Evolutionary conservation across 179 eudicot genomes (phyloP).

Genomic region (Beta corolliflora): DNA sequence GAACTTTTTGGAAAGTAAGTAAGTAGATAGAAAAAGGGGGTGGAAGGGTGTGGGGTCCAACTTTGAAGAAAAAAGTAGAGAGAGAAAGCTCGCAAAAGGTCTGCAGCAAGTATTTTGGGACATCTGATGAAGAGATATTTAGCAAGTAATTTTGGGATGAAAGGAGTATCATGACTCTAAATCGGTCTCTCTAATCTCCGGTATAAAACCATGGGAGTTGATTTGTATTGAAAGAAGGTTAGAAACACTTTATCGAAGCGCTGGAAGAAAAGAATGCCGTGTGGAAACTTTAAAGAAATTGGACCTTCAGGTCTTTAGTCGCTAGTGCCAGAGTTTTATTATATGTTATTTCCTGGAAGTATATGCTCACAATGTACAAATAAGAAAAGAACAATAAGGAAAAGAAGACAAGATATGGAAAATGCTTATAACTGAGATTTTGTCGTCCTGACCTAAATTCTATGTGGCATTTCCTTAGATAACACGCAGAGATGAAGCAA

Average conservation of each 20-base stretch:
- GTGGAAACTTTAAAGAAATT: background rate
- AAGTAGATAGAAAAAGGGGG: too few relatives aligned
- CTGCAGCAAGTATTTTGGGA: too few relatives aligned
- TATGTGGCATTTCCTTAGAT: conserved; percentile 46
- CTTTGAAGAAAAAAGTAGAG: too few relatives aligned
- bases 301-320: background rate
- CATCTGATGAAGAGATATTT: too few relatives aligned
- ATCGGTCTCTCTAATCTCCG: too few relatives aligned
- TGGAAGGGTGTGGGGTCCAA: too few relatives aligned
- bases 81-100: too few relatives aligned
- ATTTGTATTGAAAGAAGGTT: background rate
- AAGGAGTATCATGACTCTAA: too few relatives aligned
- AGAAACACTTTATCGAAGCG: background rate
- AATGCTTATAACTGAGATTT: conserved; percentile 6
- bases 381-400: background rate
- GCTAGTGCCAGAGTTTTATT: background rate
- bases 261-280: background rate
- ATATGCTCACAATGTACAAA: background rate
- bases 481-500: conserved; percentile 93
- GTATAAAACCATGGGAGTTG: background rate
- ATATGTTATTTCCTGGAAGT: background rate
- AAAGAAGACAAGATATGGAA: too few relatives aligned
- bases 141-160: too few relatives aligned
- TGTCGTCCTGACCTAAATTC: conserved; percentile 7
- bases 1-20: background rate